These are phyloP conservation scores for Rehmannia glutinosa DNA, from an alignment of 257 asterid species.

Conservation along the genomic window DNA sequence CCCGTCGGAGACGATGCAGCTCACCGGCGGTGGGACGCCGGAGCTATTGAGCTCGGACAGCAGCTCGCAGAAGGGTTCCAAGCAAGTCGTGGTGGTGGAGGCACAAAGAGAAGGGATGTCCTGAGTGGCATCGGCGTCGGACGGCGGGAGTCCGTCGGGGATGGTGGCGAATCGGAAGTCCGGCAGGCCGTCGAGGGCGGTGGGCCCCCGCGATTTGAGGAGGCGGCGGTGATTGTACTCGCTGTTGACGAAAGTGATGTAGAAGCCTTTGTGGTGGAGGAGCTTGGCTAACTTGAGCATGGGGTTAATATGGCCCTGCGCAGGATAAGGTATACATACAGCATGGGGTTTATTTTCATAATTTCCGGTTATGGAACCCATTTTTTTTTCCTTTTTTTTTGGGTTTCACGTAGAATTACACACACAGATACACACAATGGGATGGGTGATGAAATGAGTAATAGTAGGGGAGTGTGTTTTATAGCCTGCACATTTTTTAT, in stretches of 20 bases:
- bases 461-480: not conserved
- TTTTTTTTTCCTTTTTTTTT: not conserved
- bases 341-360: conserved; percentile 16
- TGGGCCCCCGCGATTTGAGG: conserved; percentile 16
- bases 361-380: not conserved
- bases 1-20: conserved; percentile 41
- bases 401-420: no score
- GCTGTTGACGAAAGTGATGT: conserved; percentile 30
- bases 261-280: conserved; percentile 30
- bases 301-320: conserved; percentile 34
- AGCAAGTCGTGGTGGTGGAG: conserved; percentile 29
- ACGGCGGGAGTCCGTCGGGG: conserved; percentile 31
- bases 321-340: conserved; percentile 27
- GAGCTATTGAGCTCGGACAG: conserved; percentile 22
- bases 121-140: conserved; percentile 28
- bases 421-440: not conserved
- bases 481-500: not conserved
- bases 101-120: conserved; percentile 29
- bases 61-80: conserved; percentile 30
- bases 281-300: conserved; percentile 31
- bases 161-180: conserved; percentile 24
- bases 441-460: not conserved
- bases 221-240: conserved; percentile 32
- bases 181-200: conserved; percentile 20
- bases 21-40: conserved; percentile 31